Percentiles rank a stretch among this genome's conserved stretches.
phyloP scores from a whole-genome alignment of 768 basidiomycete species.

The Gloeopeniophorella convolvens region DNA sequence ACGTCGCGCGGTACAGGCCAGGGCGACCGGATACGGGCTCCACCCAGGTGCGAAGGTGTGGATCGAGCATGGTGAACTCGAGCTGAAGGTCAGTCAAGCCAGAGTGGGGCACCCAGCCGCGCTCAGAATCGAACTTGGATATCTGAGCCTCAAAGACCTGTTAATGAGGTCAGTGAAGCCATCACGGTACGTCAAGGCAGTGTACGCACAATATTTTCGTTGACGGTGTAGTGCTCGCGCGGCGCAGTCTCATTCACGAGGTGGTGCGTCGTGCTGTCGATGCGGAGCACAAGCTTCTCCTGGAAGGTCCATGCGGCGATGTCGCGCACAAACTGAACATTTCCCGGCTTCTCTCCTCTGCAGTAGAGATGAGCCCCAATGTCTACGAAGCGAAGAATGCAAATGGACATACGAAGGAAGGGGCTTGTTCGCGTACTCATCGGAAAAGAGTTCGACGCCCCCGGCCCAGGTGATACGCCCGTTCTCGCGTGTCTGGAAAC shows the following conservation, averaged over 20 bases:
- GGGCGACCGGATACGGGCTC: conserved; percentile 47
- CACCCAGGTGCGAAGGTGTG: conserved; percentile 82
- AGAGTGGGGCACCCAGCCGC: conserved; percentile 67
- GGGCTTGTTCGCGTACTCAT: conserved; percentile 62
- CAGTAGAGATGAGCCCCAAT: background rate
- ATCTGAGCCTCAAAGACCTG: conserved; percentile 73
- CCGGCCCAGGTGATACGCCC: conserved; percentile 79
- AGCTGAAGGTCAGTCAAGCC: conserved; percentile 77
- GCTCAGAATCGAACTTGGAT: conserved; percentile 54
- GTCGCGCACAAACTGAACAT: conserved; percentile 66
- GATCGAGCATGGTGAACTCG: conserved; percentile 98
- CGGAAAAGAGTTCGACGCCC: conserved; percentile 70
- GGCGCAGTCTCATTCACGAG: conserved; percentile 55
- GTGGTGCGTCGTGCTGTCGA: conserved; percentile 70
- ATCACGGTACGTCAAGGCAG: background rate
- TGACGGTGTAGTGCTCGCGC: conserved; percentile 75
- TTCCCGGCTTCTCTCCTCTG: conserved; percentile 64
- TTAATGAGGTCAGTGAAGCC: conserved; percentile 1
- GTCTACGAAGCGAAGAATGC: conserved; percentile 2
- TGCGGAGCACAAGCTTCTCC: conserved; percentile 71
- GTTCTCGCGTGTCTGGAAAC: conserved; percentile 79
- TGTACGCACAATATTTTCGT: conserved; percentile 70
- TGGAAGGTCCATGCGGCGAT: conserved; percentile 89
- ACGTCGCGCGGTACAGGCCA: conserved; percentile 72
- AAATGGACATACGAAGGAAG: conserved; percentile 45